These are phyloP conservation scores for Apiotrichum akiyoshidainum DNA, from an alignment of 1,284 basidiomycete genomes.

Conservation along the genomic window DNA sequence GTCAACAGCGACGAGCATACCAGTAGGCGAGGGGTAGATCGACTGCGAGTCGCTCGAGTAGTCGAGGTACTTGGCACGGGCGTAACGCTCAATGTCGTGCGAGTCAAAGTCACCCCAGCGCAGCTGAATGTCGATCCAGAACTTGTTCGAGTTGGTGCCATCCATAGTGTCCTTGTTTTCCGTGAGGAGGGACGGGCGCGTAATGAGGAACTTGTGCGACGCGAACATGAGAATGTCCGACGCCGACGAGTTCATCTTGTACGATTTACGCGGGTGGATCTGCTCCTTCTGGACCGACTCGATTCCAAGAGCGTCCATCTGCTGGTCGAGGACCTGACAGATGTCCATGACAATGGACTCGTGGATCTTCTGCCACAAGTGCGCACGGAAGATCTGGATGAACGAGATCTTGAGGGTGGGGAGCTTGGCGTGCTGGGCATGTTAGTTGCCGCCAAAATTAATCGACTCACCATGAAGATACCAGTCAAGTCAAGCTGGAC, in stretches of 20 bases:
- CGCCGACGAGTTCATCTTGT: conserved; percentile 96
- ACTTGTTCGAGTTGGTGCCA: conserved; percentile 96
- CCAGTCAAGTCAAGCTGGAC: too few relatives aligned
- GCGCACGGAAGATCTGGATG: conserved; percentile 99
- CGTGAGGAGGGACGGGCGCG: conserved; percentile 89
- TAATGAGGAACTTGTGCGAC: conserved; percentile 97
- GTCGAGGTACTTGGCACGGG: conserved; percentile 89
- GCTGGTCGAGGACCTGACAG: conserved; percentile 98
- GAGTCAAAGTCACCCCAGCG: conserved; percentile 99
- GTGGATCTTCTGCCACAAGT: conserved; percentile 84
- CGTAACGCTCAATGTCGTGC: conserved; percentile 96
- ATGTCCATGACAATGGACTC: conserved; percentile 75
- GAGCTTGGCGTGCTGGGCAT: conserved; percentile 98
- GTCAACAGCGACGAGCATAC: conserved; percentile 96
- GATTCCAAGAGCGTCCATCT: conserved; percentile 95
- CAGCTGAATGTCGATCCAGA: conserved; percentile 97
- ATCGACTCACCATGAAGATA: too few relatives aligned
- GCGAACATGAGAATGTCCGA: conserved; percentile 98
- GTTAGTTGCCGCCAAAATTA: too few relatives aligned
- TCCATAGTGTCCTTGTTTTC: conserved; percentile 96
- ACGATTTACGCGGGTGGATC: conserved; percentile 85
- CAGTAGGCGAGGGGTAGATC: conserved; percentile 96
- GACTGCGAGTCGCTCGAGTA: conserved; percentile 87
- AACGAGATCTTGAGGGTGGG: conserved; percentile 61
- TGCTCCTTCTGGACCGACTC: conserved; percentile 90